These are phyloP conservation scores for Neonectria hederae DNA, from an alignment of 2,329 filamentous ascomycete genomes.

Conservation along the genomic window DNA sequence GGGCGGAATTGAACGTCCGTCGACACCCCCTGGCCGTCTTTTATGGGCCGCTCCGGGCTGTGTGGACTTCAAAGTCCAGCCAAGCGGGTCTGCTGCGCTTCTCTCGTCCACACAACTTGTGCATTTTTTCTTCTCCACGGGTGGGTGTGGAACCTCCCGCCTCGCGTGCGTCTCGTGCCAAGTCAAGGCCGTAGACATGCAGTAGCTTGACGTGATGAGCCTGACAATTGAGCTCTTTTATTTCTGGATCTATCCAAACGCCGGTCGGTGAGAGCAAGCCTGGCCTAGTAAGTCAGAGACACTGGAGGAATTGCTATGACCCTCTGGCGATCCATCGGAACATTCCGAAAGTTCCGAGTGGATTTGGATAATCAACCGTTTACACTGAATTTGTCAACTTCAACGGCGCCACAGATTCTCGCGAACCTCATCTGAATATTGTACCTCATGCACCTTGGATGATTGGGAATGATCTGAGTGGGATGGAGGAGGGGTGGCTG, in stretches of 20 bases:
- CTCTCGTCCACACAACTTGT: conserved; percentile 20
- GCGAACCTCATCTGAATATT: not conserved
- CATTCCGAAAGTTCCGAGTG: conserved; percentile 9
- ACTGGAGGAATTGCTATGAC: conserved; percentile 1
- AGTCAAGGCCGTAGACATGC: conserved; percentile 31
- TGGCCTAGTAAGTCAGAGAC: conserved; percentile 2
- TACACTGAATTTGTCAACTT: not conserved
- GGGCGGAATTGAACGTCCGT: conserved; percentile 39
- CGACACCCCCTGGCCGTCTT: conserved; percentile 10
- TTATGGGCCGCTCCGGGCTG: not conserved
- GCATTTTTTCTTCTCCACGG: conserved; percentile 30
- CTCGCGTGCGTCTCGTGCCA: conserved; percentile 32
- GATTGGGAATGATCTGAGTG: not conserved
- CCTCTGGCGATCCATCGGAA: not conserved
- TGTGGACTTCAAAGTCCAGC: conserved; percentile 29
- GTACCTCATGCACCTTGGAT: not conserved
- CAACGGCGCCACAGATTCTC: not conserved
- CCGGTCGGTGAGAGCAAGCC: conserved; percentile 22
- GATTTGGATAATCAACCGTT: not conserved
- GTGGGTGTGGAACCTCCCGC: conserved; percentile 29
- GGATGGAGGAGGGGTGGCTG: conserved; percentile 31
- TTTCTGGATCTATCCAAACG: conserved; percentile 10
- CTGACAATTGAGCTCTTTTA: conserved; percentile 34
- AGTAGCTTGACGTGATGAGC: conserved; percentile 28
- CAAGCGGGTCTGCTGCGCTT: conserved; percentile 12